These are phyloP conservation scores for Sinapis alba DNA, from an alignment of 441 rosid genomes.

Conservation along the genomic window DNA sequence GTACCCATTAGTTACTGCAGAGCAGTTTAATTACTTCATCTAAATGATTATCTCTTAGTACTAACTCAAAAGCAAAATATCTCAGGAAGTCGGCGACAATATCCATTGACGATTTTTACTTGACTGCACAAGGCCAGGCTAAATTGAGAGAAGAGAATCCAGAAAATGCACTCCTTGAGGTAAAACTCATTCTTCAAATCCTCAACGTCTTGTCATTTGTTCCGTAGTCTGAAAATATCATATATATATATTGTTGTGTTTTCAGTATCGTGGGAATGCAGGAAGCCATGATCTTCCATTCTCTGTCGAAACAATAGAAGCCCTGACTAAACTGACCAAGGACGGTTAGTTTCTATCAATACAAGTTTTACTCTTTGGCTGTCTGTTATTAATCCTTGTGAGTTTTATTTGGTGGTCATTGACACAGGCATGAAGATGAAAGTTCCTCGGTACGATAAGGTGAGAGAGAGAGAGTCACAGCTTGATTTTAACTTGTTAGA, in stretches of 20 bases:
- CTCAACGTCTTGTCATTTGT: background rate
- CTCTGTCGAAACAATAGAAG: conserved; percentile 70
- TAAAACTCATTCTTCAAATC: conserved; percentile 31
- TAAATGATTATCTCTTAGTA: background rate
- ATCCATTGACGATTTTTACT: conserved; percentile 93
- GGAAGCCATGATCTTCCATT: conserved; percentile 97
- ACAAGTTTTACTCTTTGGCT: background rate
- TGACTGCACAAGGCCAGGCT: conserved; percentile 89
- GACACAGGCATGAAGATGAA: conserved; percentile 85
- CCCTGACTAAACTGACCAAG: conserved; percentile 59
- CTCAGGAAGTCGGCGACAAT: conserved; percentile 83
- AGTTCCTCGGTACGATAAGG: conserved; percentile 92
- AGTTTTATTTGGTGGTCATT: conserved; percentile 34
- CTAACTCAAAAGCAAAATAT: conserved; percentile 5
- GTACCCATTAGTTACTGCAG: conserved; percentile 45
- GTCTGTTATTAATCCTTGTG: conserved; percentile 7
- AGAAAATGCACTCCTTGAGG: conserved; percentile 89
- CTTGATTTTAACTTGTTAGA: conserved; percentile 17
- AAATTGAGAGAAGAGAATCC: conserved; percentile 75
- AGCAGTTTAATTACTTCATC: background rate
- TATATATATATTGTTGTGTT: conserved; percentile 6
- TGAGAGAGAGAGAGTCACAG: conserved; percentile 51
- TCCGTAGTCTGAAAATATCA: background rate
- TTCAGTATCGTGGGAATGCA: conserved; percentile 90
- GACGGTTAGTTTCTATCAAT: conserved; percentile 54